Conservation (phyloP, 2,329 filamentous ascomycete species). For the Monosporascus sp. region DNA sequence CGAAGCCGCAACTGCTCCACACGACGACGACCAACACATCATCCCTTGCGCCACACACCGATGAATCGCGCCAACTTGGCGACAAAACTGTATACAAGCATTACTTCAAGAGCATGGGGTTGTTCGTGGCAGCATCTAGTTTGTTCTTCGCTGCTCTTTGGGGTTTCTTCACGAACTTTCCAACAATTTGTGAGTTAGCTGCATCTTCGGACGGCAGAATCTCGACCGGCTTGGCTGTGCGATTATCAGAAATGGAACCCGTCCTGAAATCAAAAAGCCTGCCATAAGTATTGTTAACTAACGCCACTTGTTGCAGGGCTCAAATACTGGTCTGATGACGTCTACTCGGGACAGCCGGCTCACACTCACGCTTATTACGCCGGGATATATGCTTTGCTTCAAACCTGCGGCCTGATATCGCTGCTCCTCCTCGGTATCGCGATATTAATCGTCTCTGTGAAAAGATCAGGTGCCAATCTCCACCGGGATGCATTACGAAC, state of each 20-base stretch:
- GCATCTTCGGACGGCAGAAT: background rate
- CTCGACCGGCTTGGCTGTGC: background rate
- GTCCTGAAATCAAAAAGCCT: background rate
- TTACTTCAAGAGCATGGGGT: constrained; percentile 20
- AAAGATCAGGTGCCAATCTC: constrained; percentile 10
- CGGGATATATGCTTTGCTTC: constrained; percentile 19
- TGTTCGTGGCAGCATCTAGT: constrained; percentile 1
- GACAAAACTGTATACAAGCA: constrained; percentile 18
- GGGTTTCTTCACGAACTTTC: constrained; percentile 18
- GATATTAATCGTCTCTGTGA: constrained; percentile 10
- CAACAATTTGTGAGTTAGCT: constrained; percentile 10
- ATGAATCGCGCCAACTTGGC: constrained; percentile 11
- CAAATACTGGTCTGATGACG: constrained; percentile 17
- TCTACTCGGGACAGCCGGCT: constrained; percentile 2
- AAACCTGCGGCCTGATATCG: constrained; percentile 10
- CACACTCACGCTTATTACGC: constrained; percentile 19
- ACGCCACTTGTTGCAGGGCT: constrained; percentile 7
- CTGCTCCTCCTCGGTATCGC: constrained; percentile 10
- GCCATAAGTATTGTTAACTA: background rate
- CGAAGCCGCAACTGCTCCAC: background rate
- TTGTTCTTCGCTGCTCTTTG: constrained; percentile 9
- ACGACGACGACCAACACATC: background rate
- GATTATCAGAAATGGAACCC: background rate
- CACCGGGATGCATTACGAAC: constrained; percentile 17
- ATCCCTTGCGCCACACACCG: background rate